A percentile compares a stretch with the other conserved stretches of the same genome.
Conservation (phyloP, 176 grass and related monocot species). For the Saccharum officinarum region DNA sequence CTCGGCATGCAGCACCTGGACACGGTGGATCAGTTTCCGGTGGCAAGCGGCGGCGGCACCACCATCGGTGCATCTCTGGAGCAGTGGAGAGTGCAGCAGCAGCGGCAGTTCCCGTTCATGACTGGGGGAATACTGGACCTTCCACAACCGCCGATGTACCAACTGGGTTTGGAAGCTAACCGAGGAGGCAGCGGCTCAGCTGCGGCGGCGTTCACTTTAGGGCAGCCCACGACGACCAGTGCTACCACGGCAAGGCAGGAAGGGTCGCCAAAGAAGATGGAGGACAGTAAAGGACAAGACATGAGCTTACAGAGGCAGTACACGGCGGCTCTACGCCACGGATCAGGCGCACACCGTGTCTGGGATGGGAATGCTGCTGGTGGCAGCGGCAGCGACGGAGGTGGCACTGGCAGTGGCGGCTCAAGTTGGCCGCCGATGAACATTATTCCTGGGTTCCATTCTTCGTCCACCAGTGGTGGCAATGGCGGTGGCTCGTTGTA, state of each 20-base stretch:
- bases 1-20: slow-evolving; percentile 53
- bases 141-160: slow-evolving; percentile 49
- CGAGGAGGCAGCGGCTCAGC: slow-evolving; percentile 32
- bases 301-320: slow-evolving; percentile 57
- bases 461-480: slow-evolving; percentile 40
- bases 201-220: slow-evolving; percentile 44
- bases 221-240: slow-evolving; percentile 29
- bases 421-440: slow-evolving; percentile 68
- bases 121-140: slow-evolving; percentile 39
- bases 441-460: slow-evolving; percentile 63
- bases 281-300: slow-evolving; percentile 38
- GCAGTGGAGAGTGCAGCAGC: slow-evolving; percentile 60
- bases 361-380: slow-evolving; percentile 40
- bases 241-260: slow-evolving; percentile 34
- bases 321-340: slow-evolving; percentile 48
- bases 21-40: slow-evolving; percentile 48
- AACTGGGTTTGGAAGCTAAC: slow-evolving; percentile 48
- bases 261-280: slow-evolving; percentile 54
- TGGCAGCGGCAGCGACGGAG: neutral
- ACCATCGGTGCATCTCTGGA: slow-evolving; percentile 49
- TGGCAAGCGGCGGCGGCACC: slow-evolving; percentile 42
- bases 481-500: slow-evolving; percentile 42
- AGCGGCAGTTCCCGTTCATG: slow-evolving; percentile 73
- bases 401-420: slow-evolving; percentile 7
- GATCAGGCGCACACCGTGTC: slow-evolving; percentile 26